Evolutionary conservation across 305 asterid species (phyloP).

Genomic region (Plantago coronopus): DNA sequence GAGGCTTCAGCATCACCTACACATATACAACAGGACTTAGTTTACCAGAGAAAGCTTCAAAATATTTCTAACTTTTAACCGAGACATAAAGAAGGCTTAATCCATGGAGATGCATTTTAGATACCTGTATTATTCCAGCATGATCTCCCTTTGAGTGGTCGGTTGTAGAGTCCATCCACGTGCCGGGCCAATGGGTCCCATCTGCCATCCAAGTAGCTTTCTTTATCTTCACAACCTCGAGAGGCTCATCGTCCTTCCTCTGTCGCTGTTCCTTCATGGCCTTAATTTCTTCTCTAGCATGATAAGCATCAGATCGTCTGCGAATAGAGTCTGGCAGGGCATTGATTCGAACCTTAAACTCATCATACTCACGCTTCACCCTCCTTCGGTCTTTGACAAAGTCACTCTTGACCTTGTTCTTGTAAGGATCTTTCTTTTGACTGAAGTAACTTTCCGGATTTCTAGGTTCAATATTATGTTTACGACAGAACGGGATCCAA

Average conservation of each 20-base stretch:
- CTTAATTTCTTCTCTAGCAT: slow-evolving; percentile 64
- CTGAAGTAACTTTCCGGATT: slow-evolving; percentile 67
- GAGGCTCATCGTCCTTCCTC: slow-evolving; percentile 51
- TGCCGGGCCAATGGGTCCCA: slow-evolving; percentile 89
- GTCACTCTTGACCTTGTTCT: slow-evolving; percentile 56
- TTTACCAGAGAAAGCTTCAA: background rate
- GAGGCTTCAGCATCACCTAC: slow-evolving; percentile 80
- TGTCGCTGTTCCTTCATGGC: slow-evolving; percentile 54
- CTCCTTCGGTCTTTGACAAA: slow-evolving; percentile 78
- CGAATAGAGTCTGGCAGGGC: slow-evolving; percentile 65
- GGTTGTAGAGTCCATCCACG: slow-evolving; percentile 49
- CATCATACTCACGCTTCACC: slow-evolving; percentile 79
- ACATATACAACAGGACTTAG: slow-evolving; percentile 17
- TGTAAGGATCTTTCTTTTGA: slow-evolving; percentile 71
- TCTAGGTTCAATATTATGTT: slow-evolving; percentile 67
- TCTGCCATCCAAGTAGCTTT: slow-evolving; percentile 88
- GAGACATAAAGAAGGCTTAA: background rate
- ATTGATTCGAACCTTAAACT: slow-evolving; percentile 75
- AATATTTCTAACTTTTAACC: background rate
- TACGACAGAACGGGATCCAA: slow-evolving; percentile 83
- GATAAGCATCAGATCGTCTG: slow-evolving; percentile 64
- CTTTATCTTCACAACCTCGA: slow-evolving; percentile 45
- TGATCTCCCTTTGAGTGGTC: slow-evolving; percentile 74
- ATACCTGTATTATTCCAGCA: slow-evolving; percentile 71
- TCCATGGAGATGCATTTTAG: background rate